These are phyloP conservation scores for rapeseed (Brassica napus) DNA, from an alignment of 345 rosid species.

Conservation along the genomic window Da-Ae NC_063441.1:19088001-19088500, in stretches of 20 bases:
- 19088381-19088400: conserved; percentile 28
- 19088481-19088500: conserved; percentile 11
- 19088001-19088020: conserved; percentile 65
- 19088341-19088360: conserved; percentile 5
- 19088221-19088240: conserved; percentile 14
- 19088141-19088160: background rate
- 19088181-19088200: background rate
- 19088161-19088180: background rate
- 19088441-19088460: conserved; percentile 15
- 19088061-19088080: conserved; percentile 55
- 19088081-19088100: conserved; percentile 36
- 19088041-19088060: conserved; percentile 51
- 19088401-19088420: conserved; percentile 11
- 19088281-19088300: conserved; percentile 13
- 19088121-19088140: conserved; percentile 79
- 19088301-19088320: background rate
- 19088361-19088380: conserved; percentile 18
- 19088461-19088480: conserved; percentile 2
- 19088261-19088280: conserved; percentile 34
- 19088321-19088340: conserved; percentile 20
- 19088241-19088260: conserved; percentile 36
- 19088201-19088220: conserved; percentile 5
- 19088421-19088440: background rate
- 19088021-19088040: conserved; percentile 62
- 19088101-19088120: conserved; percentile 72